Conservation (phyloP, 495 filamentous ascomycete genomes). For the Echria macrotheca region DNA sequence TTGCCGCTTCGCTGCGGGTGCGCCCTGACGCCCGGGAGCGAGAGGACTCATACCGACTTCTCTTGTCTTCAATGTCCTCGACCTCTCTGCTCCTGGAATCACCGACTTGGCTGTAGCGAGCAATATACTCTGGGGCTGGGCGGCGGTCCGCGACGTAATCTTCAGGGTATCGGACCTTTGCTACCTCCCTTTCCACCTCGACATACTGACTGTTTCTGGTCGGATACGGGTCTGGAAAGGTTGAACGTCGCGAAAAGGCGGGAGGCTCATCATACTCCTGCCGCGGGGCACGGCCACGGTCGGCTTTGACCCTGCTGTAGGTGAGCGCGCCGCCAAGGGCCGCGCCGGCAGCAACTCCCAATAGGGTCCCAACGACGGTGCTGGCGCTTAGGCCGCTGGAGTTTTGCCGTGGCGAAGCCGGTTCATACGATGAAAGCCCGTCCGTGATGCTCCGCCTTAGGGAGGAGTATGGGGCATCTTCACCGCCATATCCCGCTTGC, state of each 20-base stretch:
- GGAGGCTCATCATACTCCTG: slow-evolving; percentile 31
- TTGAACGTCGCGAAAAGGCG: slow-evolving; percentile 31
- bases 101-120: slow-evolving; percentile 32
- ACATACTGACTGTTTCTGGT: slow-evolving; percentile 30
- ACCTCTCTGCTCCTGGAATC: slow-evolving; percentile 33
- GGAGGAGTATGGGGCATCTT: slow-evolving; percentile 24
- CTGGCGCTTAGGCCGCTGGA: slow-evolving; percentile 35
- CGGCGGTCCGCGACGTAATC: slow-evolving; percentile 30
- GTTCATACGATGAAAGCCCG: slow-evolving; percentile 29
- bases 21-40: slow-evolving; percentile 23
- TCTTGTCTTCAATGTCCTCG: slow-evolving; percentile 39
- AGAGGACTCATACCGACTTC: slow-evolving; percentile 31
- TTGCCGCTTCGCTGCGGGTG: slow-evolving; percentile 31
- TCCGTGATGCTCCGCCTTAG: slow-evolving; percentile 31
- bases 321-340: slow-evolving; percentile 69
- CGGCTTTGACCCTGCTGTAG: slow-evolving; percentile 62
- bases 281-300: slow-evolving; percentile 39
- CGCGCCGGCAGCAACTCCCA: slow-evolving; percentile 63
- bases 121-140: slow-evolving; percentile 28
- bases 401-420: slow-evolving; percentile 28
- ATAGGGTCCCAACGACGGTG: slow-evolving; percentile 52
- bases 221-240: slow-evolving; percentile 32
- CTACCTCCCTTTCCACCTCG: slow-evolving; percentile 27
- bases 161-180: slow-evolving; percentile 26
- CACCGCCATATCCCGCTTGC: slow-evolving; percentile 10